Base-by-base conservation (phyloP, 2,329 filamentous ascomycete genomes). In the Aspergillus sp. region DNA sequence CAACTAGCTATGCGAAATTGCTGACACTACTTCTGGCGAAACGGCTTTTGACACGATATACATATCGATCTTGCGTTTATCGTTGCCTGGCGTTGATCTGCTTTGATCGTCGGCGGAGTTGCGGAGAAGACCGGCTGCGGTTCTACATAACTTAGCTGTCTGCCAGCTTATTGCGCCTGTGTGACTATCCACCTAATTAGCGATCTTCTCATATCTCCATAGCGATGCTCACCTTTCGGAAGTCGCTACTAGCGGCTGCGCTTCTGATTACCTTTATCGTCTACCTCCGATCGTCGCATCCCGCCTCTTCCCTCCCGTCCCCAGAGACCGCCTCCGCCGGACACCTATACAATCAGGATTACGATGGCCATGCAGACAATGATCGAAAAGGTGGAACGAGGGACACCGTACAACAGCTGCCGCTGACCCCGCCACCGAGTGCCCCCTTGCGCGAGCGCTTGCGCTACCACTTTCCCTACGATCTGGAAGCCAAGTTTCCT, bases 381-480 rank as follows among this genome's bases (percentile, higher is more conserved):
- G 62, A 62, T 19, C 54, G 56, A 17, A 57, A 58, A 27, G 60
- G 48, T 15, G 65, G 66, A 38, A 58, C 64, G 27, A 47, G 62
- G 27, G 59, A 65, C 8, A 62, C 64, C 11, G 30, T 56, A 17
- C 66, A 69, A 32, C 71, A 73, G 38, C 59, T 68, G 30, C 77
- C 80, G 7, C 88, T 92, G 66, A 83, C 86, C 54, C 89, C 94
- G 75, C 83, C 91, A 72, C 86, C 87, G 60, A 85, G 83, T 72
- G 87, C 90, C 78, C 87, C 90, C 15, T 83, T 93, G 56, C 82
- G 90, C 85, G 80, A 96, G 65, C 85, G 95, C 79, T 86, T 99
- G 59, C 89, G 88, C 55, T 97, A 96, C 80, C 90, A 96, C 69
- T 98, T 95, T 77, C 92, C 93, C 19, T 99, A 98, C 82, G 90